A percentile compares a stretch with the other conserved stretches of the same genome.
These are phyloP conservation scores for Jasminum sambac DNA, from an alignment of 257 asterid species.

Conservation along the genomic window DNA sequence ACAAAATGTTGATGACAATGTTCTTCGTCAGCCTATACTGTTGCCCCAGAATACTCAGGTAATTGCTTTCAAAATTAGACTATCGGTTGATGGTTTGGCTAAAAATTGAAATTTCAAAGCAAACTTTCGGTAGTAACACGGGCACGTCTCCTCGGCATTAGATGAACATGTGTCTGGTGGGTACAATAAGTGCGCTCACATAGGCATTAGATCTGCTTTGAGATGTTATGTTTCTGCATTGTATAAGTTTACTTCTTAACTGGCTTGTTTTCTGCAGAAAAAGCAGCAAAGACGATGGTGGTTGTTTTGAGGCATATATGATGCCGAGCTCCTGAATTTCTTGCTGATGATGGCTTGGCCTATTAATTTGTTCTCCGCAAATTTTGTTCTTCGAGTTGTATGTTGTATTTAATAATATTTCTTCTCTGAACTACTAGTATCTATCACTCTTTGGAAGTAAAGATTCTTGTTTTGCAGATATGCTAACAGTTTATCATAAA, in stretches of 20 bases:
- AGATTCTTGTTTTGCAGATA: neutral
- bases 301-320: constrained; percentile 37
- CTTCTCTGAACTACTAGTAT: neutral
- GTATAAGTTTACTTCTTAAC: neutral
- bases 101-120: neutral
- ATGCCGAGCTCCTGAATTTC: neutral
- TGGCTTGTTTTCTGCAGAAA: constrained; percentile 38
- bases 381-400: neutral
- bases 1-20: constrained; percentile 50
- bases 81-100: neutral
- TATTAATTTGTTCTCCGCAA: neutral
- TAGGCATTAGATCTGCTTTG: too few species aligned
- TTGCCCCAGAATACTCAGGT: constrained; percentile 41
- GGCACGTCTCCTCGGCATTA: too few species aligned
- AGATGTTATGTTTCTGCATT: too few species aligned
- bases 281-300: constrained; percentile 53
- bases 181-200: too few species aligned
- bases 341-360: neutral
- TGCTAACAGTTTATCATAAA: too few species aligned
- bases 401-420: neutral
- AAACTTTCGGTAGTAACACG: neutral
- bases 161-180: too few species aligned
- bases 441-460: neutral
- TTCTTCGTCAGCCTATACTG: constrained; percentile 70
- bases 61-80: neutral